Conservation (phyloP, 2,329 filamentous ascomycete genomes). For the Talaromyces funiculosus region DNA sequence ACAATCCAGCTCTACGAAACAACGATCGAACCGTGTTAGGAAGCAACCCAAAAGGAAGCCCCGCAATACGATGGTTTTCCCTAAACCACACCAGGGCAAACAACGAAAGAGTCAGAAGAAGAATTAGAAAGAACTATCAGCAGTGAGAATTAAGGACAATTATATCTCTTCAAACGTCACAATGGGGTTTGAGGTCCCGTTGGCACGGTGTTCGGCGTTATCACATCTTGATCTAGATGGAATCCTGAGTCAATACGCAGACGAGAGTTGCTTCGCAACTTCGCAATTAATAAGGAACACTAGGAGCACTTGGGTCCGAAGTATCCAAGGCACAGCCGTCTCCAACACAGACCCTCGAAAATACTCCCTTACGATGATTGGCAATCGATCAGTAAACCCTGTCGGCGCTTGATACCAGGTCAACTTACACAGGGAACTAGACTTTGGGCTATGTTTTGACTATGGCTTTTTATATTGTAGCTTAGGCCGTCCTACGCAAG, state of each 20-base stretch:
- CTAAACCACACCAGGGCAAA: constrained; percentile 16
- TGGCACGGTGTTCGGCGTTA: background rate
- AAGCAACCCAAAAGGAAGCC: constrained; percentile 34
- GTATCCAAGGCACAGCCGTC: background rate
- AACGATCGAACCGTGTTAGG: constrained; percentile 31
- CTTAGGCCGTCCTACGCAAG: background rate
- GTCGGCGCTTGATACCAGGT: background rate
- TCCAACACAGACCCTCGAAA: too few relatives aligned
- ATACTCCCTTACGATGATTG: too few relatives aligned
- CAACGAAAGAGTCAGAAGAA: constrained; percentile 28
- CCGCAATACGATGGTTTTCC: constrained; percentile 37
- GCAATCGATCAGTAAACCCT: background rate
- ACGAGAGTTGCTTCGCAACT: background rate
- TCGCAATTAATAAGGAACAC: background rate
- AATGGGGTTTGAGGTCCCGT: background rate
- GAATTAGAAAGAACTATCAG: constrained; percentile 21
- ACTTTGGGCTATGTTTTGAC: too few relatives aligned
- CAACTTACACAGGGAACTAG: background rate
- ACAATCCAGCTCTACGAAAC: constrained; percentile 20
- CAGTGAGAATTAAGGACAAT: background rate
- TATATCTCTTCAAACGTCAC: background rate
- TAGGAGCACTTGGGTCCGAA: too few relatives aligned
- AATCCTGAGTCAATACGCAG: too few relatives aligned
- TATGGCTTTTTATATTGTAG: background rate
- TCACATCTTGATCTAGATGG: background rate